phyloP scores from a whole-genome alignment of 805 yeast species.

The Teunomyces aglyptinius region DNA sequence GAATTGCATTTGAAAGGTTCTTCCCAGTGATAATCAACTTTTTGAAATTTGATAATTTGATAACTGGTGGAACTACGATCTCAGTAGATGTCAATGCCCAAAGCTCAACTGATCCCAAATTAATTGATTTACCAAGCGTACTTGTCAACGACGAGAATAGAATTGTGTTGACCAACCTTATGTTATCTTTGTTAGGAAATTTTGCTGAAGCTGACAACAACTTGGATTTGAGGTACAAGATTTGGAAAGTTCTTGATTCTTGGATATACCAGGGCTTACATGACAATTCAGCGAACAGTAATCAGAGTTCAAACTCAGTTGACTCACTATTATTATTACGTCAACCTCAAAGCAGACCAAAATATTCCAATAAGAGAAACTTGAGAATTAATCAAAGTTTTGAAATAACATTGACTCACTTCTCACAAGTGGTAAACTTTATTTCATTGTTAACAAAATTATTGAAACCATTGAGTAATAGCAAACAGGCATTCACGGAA shows the following conservation, averaged over 20 bases:
- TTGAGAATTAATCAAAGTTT: conserved; percentile 27
- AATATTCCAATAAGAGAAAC: conserved; percentile 16
- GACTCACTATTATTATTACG: conserved; percentile 7
- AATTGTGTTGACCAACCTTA: conserved; percentile 31
- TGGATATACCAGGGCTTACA: conserved; percentile 54
- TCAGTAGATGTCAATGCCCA: conserved; percentile 11
- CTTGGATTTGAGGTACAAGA: conserved; percentile 36
- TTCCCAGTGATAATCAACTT: conserved; percentile 33
- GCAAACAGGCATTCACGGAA: conserved; percentile 24
- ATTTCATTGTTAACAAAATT: conserved; percentile 50
- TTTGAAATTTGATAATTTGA: conserved; percentile 40
- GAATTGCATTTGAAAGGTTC: conserved; percentile 31
- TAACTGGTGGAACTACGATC: conserved; percentile 16
- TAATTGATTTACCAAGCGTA: conserved; percentile 20
- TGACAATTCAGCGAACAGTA: neutral
- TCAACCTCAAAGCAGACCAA: conserved; percentile 14
- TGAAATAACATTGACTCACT: conserved; percentile 44
- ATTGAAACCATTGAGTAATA: conserved; percentile 23
- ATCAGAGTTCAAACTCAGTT: neutral
- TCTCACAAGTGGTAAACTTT: conserved; percentile 63
- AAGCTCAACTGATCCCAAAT: conserved; percentile 11
- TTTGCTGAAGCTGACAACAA: conserved; percentile 47
- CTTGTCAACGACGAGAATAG: conserved; percentile 36
- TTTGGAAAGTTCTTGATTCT: conserved; percentile 70
- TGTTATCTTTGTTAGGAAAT: conserved; percentile 50